Base-by-base conservation (phyloP, 116 monocot species). In the Iris pallida region DNA sequence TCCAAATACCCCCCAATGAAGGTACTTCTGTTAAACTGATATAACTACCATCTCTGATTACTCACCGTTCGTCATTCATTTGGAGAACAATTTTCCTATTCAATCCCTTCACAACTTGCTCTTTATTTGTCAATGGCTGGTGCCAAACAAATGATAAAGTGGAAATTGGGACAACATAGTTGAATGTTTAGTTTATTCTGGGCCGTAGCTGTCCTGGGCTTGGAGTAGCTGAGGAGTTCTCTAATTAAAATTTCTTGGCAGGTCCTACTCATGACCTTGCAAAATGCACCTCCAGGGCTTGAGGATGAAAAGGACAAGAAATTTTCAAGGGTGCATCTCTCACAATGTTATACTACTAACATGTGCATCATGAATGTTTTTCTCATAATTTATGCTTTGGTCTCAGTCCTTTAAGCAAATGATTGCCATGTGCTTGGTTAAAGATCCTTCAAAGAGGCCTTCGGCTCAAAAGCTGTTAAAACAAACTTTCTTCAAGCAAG, bases 401-500 rank as follows among this genome's bases (percentile, higher is more conserved):
- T 69, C 16, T 16, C 73, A 98, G 98, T 73, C 70, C 49, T 93
- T 98, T 68, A 90, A 76, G 78, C 85, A 93, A 30, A 90, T 98
- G 93, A 82, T 98, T 71, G 83, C 88, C 52, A 74, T 60, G 43
- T 98, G 98, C 80, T 90, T 98, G 88, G 80, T 93, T 47, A 98
- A 98, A 86, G 85, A 98, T 77, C 98, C 98, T 63, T 82, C 80
- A 11, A 85, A 79, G 73, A 86, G 98, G 72, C 98, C 98, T 70
- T 68, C 85, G 51, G 83, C 93, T 53, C 75, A 72, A 53, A 86
- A 88, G 45, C 70, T 98, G 59, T 81, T 93, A 68, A 98, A 93
- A 72, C 90, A 93, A 43, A 20, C 79, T 54, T 98, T 98, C 76
- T 98, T 98, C 74, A 93, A 81, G 66, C 87, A 98, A 88, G 98